Base-by-base conservation (phyloP, 805 yeast species). In the Suhomyces sp. region DNA sequence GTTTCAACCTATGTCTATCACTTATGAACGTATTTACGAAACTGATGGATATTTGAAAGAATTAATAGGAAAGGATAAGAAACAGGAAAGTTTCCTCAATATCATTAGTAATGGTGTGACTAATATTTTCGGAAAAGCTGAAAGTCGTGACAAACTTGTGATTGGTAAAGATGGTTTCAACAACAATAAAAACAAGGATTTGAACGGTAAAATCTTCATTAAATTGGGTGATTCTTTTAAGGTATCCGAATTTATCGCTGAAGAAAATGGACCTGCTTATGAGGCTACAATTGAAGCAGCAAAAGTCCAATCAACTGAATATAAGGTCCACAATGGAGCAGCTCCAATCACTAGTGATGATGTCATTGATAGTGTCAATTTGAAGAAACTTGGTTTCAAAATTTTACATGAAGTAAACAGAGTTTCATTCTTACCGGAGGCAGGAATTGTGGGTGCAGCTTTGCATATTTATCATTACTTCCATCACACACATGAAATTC, bases 21-120 rank as follows among this genome's bases (percentile, higher is more conserved):
- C 76, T 39, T 78, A 79, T 45, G 84, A 78, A 53, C 65, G 79
- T 39, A 75, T 77, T 7, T 74, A 76, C 33, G 84, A 78, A 50
- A 56, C 70, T 5, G 73, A 68, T 42, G 72, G 77, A 2, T 78
- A 76, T 47, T 70, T 77, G 18, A 67, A 69, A 27, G 83, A 78
- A 50, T 61, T 78, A 32, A 62, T 74, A 30, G 83, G 83, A 16
- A 62, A 64, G 31, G 82, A 77, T 49, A 77, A 77, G 54, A 66
- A 65, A 37, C 72, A 70, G 42, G 83, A 77, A 52, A 68, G 72
- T 37, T 64, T 75, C 26, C 35, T 53, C 29, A 63, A 50, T 31
- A 68, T 68, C 19, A 34, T 67, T 19, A 48, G 53, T 5, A 65
- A 58, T 36, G 74, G 72, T 10, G 39, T 63, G 6, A 46, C 50